Percentiles rank a stretch among this genome's conserved stretches.
Conservation (phyloP, 768 basidiomycete genomes). For the Imleria badia region DNA sequence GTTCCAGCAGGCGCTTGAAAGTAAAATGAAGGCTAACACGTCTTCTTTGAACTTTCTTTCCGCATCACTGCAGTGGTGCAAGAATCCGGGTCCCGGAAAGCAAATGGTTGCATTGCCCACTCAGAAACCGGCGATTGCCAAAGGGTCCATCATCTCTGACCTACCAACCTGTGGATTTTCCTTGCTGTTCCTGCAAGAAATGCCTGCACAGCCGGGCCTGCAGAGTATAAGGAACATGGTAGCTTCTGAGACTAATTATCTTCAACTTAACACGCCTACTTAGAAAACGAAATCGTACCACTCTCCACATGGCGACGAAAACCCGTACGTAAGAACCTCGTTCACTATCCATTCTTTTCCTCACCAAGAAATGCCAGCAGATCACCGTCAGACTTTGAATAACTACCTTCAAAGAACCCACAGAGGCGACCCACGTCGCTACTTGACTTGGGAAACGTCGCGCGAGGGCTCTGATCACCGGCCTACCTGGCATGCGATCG, state of each 20-base stretch:
- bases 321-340: slow-evolving; percentile 8
- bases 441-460: slow-evolving; percentile 18
- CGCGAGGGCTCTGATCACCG: slow-evolving; percentile 17
- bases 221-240: slow-evolving; percentile 15
- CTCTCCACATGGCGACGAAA: slow-evolving; percentile 1
- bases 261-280: background rate
- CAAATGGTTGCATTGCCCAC: background rate
- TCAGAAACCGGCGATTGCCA: slow-evolving; percentile 1
- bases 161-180: slow-evolving; percentile 26
- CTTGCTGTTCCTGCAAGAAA: slow-evolving; percentile 5
- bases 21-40: slow-evolving; percentile 1
- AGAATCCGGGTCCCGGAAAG: background rate
- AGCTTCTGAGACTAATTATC: background rate
- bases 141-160: slow-evolving; percentile 3
- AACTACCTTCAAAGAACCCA: slow-evolving; percentile 21
- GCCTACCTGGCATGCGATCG: slow-evolving; percentile 26
- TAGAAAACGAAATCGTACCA: background rate
- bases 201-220: slow-evolving; percentile 9
- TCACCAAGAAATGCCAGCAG: slow-evolving; percentile 9
- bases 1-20: slow-evolving; percentile 13
- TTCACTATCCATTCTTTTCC: background rate
- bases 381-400: slow-evolving; percentile 22
- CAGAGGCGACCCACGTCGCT: slow-evolving; percentile 13
- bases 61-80: background rate
- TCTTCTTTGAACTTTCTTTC: background rate